These are phyloP conservation scores for Betula pendula DNA, from an alignment of 306 rosid species.

Conservation along the genomic window DNA sequence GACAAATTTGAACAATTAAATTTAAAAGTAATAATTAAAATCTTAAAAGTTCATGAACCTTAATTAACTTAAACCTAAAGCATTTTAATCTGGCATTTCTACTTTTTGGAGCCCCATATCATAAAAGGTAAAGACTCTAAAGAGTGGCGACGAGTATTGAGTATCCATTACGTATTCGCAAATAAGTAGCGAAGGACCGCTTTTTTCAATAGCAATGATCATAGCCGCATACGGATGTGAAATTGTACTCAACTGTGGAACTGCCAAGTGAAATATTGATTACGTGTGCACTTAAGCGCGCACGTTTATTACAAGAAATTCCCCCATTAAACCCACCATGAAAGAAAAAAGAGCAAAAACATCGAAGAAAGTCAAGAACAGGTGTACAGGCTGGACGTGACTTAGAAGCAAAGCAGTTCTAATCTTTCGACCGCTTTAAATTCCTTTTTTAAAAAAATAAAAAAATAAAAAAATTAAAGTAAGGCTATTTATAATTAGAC, in stretches of 20 bases:
- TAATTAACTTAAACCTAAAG: too few species aligned
- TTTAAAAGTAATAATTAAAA: too few species aligned
- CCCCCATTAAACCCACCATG: neutral
- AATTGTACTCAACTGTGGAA: constrained; percentile 2
- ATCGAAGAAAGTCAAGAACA: neutral
- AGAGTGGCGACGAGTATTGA: neutral
- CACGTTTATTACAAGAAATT: constrained; percentile 25
- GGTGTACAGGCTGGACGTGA: neutral
- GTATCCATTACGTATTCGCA: neutral
- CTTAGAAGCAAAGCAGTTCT: constrained; percentile 21
- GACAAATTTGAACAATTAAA: too few species aligned
- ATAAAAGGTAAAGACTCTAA: neutral
- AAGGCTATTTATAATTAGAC: too few species aligned
- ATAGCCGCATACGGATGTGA: neutral
- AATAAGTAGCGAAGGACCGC: constrained; percentile 1
- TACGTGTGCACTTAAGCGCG: constrained; percentile 31
- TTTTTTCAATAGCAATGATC: constrained; percentile 15
- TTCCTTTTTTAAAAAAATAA: too few species aligned
- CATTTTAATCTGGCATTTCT: too few species aligned
- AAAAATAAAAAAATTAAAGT: too few species aligned
- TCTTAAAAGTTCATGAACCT: too few species aligned
- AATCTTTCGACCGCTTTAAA: neutral
- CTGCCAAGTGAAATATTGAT: neutral
- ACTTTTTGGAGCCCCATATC: too few species aligned
- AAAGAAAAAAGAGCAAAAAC: neutral